These are phyloP conservation scores for Kalaharituber pfeilii DNA, from an alignment of 2,329 filamentous ascomycete genomes.

Conservation along the genomic window DNA sequence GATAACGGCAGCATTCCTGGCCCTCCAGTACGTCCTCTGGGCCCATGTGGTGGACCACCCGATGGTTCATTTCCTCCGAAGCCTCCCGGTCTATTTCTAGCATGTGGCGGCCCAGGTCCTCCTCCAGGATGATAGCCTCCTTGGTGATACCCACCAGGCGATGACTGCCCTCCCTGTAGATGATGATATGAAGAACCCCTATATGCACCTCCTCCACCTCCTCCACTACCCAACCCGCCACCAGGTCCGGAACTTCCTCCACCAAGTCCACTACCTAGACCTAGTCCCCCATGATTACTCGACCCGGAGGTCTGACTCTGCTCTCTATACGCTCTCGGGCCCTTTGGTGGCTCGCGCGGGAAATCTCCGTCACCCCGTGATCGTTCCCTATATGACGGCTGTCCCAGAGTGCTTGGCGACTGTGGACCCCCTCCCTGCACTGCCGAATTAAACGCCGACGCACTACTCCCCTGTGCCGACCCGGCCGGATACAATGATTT, in stretches of 20 bases:
- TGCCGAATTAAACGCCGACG: neutral
- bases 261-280: neutral
- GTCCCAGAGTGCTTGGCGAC: neutral
- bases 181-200: neutral
- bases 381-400: constrained; percentile 4
- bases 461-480: too few relatives aligned
- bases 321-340: constrained; percentile 12
- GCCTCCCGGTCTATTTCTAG: constrained; percentile 14
- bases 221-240: neutral
- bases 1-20: neutral
- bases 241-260: neutral
- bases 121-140: constrained; percentile 11
- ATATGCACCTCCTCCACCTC: neutral
- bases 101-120: constrained; percentile 9
- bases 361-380: constrained; percentile 12
- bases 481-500: too few relatives aligned
- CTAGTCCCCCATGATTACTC: neutral
- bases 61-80: constrained; percentile 7
- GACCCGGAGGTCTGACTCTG: neutral
- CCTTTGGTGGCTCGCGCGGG: constrained; percentile 17
- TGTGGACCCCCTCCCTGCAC: neutral
- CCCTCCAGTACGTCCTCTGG: neutral
- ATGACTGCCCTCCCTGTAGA: neutral
- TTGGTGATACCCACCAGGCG: constrained; percentile 9
- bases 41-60: neutral